Evolutionary conservation across 371 early-diverging fungal genomes (phyloP).

Genomic region (Lichtheimia ornata): DNA sequence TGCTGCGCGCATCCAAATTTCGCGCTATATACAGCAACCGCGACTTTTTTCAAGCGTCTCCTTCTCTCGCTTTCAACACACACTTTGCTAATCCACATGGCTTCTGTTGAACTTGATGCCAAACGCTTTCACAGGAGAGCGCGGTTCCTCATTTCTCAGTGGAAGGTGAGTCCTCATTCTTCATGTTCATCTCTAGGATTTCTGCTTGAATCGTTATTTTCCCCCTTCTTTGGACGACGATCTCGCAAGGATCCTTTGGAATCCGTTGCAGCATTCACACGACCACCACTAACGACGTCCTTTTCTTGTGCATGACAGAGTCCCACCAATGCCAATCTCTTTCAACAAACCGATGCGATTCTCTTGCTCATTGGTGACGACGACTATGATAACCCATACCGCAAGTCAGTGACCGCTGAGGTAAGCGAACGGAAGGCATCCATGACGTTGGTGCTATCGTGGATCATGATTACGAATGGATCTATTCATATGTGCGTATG

Average conservation of each 20-base stretch:
- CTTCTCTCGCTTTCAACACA: too few relatives aligned
- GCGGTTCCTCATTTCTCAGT: slow-evolving; percentile 49
- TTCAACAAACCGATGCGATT: slow-evolving; percentile 63
- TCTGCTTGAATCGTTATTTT: too few relatives aligned
- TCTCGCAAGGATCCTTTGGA: too few relatives aligned
- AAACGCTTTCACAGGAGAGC: slow-evolving; percentile 66
- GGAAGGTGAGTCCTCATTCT: slow-evolving; percentile 49
- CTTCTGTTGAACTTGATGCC: slow-evolving; percentile 52
- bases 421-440: slow-evolving; percentile 27
- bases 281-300: background rate
- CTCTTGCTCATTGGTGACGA: slow-evolving; percentile 64
- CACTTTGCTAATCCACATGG: background rate
- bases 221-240: too few relatives aligned
- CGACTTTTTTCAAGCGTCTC: too few relatives aligned
- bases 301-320: slow-evolving; percentile 27
- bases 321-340: slow-evolving; percentile 42
- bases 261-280: too few relatives aligned
- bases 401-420: slow-evolving; percentile 67
- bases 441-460: background rate
- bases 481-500: slow-evolving; percentile 4
- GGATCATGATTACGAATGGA: background rate
- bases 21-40: too few relatives aligned
- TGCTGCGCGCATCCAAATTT: too few relatives aligned
- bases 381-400: slow-evolving; percentile 69
- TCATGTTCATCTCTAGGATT: background rate